Base-by-base conservation (phyloP, 2,329 filamentous ascomycete genomes). In the Talaromyces pinophilus region DNA sequence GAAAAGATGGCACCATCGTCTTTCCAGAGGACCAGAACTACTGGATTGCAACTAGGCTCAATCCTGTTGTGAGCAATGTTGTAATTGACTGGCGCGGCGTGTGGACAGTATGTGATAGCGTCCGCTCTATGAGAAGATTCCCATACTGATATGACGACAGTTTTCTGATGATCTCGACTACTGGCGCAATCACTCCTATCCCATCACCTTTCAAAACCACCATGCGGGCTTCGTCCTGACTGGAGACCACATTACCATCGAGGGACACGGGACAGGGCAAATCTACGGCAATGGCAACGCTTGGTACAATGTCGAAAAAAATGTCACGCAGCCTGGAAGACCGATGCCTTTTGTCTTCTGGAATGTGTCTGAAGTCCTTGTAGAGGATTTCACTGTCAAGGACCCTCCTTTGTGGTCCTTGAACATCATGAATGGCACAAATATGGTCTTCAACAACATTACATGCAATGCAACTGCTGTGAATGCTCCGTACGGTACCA, bases 331-430 rank as follows among this genome's bases (percentile, higher is more conserved):
- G 63, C 80, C 81, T 1, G 84, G 84, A 3, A 75, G 85, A 10
- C 85, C 84, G 0, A 87, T 87, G 84, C 84, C 84, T 0, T 86
- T 87, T 66, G 83, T 86, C 3, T 81, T 85, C 62, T 87, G 84
- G 85, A 87, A 86, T 69, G 82, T 84, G 2, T 82, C 79, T n/a
- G 80, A 86, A 63, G 84, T 86, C 2, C 75, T 77, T 3, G 83
- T 87, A n/a, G 76, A 79, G 25, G 82, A 85, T 65, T 86, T 87
- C 71, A 80, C 77, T 63, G 76, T 86, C 67, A 79, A 80, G 46
- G 79, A 86, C 64, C 82, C 84, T 1, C 83, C 80, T 11, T 76
- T 87, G 1, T 87, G 85, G 85, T 75, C 76, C 17, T 72, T 86
- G 60, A 86, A 86, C 70, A 84, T 86, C 67, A 86, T 86, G 82